A percentile compares a stretch with the other conserved stretches of the same genome.
Evolutionary conservation across 768 basidiomycete species (phyloP).

Genomic region (Bullera alba): DNA sequence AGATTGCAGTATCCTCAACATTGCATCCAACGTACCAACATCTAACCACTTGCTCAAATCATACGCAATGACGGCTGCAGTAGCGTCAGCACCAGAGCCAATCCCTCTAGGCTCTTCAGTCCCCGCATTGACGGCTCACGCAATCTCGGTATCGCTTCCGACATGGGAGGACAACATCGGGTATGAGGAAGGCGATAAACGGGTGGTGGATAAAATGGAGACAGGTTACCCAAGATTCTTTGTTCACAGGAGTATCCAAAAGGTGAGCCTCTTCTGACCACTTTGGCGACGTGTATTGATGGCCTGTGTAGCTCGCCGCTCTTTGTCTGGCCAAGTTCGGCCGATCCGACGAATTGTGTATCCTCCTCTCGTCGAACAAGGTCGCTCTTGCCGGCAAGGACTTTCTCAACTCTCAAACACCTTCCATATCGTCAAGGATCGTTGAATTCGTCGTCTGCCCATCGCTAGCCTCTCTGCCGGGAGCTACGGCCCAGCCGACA

Average conservation of each 20-base stretch:
- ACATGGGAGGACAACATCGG: constrained; percentile 86
- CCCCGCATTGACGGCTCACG: constrained; percentile 57
- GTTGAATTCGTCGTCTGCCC: constrained; percentile 61
- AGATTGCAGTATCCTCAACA: too few species aligned
- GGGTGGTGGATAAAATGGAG: constrained; percentile 72
- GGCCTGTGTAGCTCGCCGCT: constrained; percentile 59
- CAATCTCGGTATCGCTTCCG: constrained; percentile 89
- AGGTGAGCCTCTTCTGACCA: constrained; percentile 56
- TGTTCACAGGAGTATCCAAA: constrained; percentile 74
- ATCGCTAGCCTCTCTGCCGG: constrained; percentile 22
- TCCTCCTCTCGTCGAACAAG: constrained; percentile 68
- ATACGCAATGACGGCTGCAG: too few species aligned
- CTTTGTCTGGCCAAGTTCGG: constrained; percentile 77
- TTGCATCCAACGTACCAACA: too few species aligned
- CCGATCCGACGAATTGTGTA: constrained; percentile 60
- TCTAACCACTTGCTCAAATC: too few species aligned
- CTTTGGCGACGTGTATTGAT: neutral
- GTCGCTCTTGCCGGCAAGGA: constrained; percentile 68
- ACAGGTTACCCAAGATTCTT: constrained; percentile 93
- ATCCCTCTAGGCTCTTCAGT: constrained; percentile 41
- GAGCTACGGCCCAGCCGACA: constrained; percentile 8
- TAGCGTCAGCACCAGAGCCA: neutral
- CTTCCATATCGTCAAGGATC: constrained; percentile 56
- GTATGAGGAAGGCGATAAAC: constrained; percentile 81
- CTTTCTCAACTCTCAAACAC: constrained; percentile 54